These are phyloP conservation scores for Coemansia sp. DNA, from an alignment of 192 early-diverging fungal species.

Conservation along the genomic window DNA sequence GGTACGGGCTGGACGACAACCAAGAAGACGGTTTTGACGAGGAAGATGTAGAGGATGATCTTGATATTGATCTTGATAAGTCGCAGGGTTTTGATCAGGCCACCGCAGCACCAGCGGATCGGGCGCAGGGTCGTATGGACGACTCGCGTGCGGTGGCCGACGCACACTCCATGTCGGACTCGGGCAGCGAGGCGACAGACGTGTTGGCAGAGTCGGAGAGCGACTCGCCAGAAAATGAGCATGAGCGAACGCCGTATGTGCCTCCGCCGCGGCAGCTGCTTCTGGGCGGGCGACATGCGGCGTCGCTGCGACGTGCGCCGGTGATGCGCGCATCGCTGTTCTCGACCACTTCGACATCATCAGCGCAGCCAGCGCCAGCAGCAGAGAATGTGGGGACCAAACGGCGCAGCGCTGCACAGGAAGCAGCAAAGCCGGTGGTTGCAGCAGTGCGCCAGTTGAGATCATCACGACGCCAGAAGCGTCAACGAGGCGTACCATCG, in stretches of 20 bases:
- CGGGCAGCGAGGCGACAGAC: slow-evolving; percentile 6
- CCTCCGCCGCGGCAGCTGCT: slow-evolving; percentile 27
- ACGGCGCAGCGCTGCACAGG: not conserved
- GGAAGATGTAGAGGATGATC: slow-evolving; percentile 16
- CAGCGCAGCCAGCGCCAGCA: not conserved
- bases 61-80: not conserved
- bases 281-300: slow-evolving; percentile 25
- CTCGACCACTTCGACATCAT: slow-evolving; percentile 7
- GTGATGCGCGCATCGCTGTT: slow-evolving; percentile 53
- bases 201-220: not conserved
- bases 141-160: slow-evolving; percentile 50
- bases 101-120: slow-evolving; percentile 37
- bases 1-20: slow-evolving; percentile 76
- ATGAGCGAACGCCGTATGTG: not conserved
- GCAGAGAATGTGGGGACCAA: not conserved
- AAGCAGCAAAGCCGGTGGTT: not conserved
- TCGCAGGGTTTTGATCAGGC: slow-evolving; percentile 41
- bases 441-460: not conserved
- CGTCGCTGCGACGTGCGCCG: slow-evolving; percentile 31
- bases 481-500: not conserved
- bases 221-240: not conserved
- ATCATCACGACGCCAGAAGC: not conserved
- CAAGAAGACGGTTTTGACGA: slow-evolving; percentile 61
- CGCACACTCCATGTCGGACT: not conserved
- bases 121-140: slow-evolving; percentile 30